These are phyloP conservation scores for Cladorrhinum sp. DNA, from an alignment of 2,329 filamentous ascomycete genomes.

Conservation along the genomic window DNA sequence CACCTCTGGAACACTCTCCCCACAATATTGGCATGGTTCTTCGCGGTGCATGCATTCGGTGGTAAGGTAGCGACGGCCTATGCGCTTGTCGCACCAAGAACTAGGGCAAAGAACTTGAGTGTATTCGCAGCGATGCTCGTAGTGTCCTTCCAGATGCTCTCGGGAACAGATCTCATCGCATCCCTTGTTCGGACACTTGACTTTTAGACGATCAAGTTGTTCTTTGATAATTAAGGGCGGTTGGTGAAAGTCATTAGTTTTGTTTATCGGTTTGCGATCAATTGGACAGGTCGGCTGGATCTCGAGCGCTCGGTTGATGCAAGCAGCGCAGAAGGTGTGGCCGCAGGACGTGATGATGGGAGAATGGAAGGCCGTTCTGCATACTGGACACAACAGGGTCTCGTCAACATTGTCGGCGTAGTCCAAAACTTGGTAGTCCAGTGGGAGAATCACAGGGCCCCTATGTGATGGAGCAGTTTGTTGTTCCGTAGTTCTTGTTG, in stretches of 20 bases:
- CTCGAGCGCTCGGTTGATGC: slow-evolving; percentile 46
- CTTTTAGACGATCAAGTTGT: slow-evolving; percentile 58
- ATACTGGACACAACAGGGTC: slow-evolving; percentile 41
- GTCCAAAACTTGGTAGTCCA: slow-evolving; percentile 36
- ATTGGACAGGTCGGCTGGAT: slow-evolving; percentile 53
- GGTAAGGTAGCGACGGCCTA: slow-evolving; percentile 49
- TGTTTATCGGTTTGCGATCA: slow-evolving; percentile 47
- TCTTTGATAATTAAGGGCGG: slow-evolving; percentile 48
- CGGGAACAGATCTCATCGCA: slow-evolving; percentile 52
- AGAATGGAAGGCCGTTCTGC: slow-evolving; percentile 58
- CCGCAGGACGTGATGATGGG: slow-evolving; percentile 62
- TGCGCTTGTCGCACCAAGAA: slow-evolving; percentile 47
- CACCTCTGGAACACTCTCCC: slow-evolving; percentile 45
- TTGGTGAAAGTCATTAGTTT: slow-evolving; percentile 34
- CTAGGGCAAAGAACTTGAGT: slow-evolving; percentile 56
- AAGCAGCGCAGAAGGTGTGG: slow-evolving; percentile 63
- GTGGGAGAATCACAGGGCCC: slow-evolving; percentile 10
- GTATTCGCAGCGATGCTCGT: slow-evolving; percentile 55
- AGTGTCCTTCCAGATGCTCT: slow-evolving; percentile 54
- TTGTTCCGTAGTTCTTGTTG: slow-evolving; percentile 1
- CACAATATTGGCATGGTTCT: slow-evolving; percentile 53
- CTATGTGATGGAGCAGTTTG: slow-evolving; percentile 7
- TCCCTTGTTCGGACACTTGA: slow-evolving; percentile 57
- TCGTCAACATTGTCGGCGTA: slow-evolving; percentile 35
- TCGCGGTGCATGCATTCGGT: slow-evolving; percentile 53